Conservation (phyloP, 1,139 yeast species). For the Lodderomyces margitis region DNA sequence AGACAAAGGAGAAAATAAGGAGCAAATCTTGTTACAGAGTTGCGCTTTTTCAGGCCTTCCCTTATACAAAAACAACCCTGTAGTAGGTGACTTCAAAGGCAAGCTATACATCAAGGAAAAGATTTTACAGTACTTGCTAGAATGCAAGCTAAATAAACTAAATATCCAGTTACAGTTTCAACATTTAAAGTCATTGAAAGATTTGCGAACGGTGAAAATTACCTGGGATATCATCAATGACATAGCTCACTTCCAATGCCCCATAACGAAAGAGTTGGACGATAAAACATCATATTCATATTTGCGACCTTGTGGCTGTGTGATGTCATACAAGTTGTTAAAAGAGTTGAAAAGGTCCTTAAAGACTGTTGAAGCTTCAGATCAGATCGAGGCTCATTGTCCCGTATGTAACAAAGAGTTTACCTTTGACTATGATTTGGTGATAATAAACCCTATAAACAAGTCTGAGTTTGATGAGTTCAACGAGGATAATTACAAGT, state of each 20-base stretch:
- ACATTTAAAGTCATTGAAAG: constrained; percentile 43
- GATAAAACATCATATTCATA: constrained; percentile 24
- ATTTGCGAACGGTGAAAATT: constrained; percentile 28
- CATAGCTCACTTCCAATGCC: constrained; percentile 47
- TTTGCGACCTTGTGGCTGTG: constrained; percentile 44
- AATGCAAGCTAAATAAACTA: constrained; percentile 19
- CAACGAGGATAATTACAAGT: constrained; percentile 34
- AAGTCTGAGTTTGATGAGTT: constrained; percentile 25
- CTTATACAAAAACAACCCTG: constrained; percentile 27
- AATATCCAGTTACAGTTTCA: constrained; percentile 15
- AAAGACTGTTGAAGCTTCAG: not conserved
- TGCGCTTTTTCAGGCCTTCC: constrained; percentile 34
- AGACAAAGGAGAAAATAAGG: constrained; percentile 31
- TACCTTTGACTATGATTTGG: constrained; percentile 29
- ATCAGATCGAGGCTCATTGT: constrained; percentile 20
- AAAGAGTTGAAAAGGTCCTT: constrained; percentile 15
- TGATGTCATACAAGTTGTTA: constrained; percentile 27
- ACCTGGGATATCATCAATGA: constrained; percentile 22
- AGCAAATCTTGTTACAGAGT: constrained; percentile 9
- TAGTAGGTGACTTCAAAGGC: constrained; percentile 75
- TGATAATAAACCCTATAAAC: constrained; percentile 27
- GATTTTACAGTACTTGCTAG: constrained; percentile 55
- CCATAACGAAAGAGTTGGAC: constrained; percentile 35
- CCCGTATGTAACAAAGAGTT: constrained; percentile 33
- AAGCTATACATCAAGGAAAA: constrained; percentile 67